Evolutionary conservation across 129 eudicot species (phyloP).

Genomic region (Chrysanthemum makinoi): DNA sequence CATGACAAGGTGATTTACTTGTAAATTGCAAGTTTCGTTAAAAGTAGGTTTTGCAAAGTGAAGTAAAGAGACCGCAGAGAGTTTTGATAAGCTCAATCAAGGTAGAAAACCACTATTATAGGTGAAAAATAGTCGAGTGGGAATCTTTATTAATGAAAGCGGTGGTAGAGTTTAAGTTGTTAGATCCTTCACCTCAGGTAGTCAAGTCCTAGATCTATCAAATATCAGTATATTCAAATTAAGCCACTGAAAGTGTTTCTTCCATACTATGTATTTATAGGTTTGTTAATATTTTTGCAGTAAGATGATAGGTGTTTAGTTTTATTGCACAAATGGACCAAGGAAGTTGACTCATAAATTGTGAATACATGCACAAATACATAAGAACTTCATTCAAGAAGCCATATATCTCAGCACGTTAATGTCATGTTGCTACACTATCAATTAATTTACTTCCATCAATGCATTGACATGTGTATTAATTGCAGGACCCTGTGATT

Average conservation of each 20-base stretch:
- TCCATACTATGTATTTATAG: not conserved
- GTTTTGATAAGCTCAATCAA: no score
- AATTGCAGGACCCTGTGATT: not conserved
- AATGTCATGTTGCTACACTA: not conserved
- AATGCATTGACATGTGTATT: not conserved
- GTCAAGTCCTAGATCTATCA: no score
- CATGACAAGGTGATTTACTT: no score
- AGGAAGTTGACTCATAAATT: not conserved
- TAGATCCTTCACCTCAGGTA: no score
- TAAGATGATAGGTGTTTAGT: not conserved
- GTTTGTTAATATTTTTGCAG: not conserved
- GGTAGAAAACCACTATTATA: no score
- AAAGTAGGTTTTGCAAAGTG: no score
- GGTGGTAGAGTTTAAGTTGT: no score
- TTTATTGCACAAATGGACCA: no score
- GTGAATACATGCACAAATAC: not conserved
- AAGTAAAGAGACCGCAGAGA: no score
- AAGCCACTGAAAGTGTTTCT: slow-evolving; percentile 15
- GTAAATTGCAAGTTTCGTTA: no score
- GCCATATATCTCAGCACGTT: not conserved
- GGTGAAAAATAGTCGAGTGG: no score
- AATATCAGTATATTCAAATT: not conserved
- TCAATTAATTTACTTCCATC: not conserved
- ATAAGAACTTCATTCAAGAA: not conserved
- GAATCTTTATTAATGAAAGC: no score